Evolutionary conservation across 805 yeast genomes (phyloP).

Genomic region (Candida xiaguanensis): DNA sequence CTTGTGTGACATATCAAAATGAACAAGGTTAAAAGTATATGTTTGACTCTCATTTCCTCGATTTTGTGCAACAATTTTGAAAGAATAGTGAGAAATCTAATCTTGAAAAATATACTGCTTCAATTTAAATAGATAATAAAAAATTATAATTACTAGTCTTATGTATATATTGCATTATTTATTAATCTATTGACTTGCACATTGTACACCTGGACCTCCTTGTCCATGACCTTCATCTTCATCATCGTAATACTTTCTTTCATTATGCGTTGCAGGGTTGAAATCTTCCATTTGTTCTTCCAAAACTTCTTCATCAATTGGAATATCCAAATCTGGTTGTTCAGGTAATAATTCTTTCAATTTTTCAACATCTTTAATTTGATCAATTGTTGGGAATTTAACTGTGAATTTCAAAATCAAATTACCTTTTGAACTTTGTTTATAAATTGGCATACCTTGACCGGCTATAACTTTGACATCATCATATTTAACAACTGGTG

Average conservation of each 20-base stretch:
- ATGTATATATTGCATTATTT: not conserved
- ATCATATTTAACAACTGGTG: constrained; percentile 87
- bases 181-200: constrained; percentile 77
- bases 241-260: constrained; percentile 41
- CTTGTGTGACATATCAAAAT: too few relatives aligned
- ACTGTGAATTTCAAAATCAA: constrained; percentile 80
- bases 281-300: constrained; percentile 71
- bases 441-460: constrained; percentile 96
- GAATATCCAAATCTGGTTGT: constrained; percentile 58
- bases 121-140: too few relatives aligned
- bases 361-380: constrained; percentile 73
- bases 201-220: constrained; percentile 68
- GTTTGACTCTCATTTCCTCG: too few relatives aligned
- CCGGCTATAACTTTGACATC: constrained; percentile 75
- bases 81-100: too few relatives aligned
- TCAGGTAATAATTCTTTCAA: constrained; percentile 78
- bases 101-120: too few relatives aligned
- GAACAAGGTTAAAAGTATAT: too few relatives aligned
- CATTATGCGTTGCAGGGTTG: constrained; percentile 59
- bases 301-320: constrained; percentile 72
- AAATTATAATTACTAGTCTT: too few relatives aligned
- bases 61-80: too few relatives aligned
- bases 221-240: constrained; percentile 45
- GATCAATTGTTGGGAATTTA: constrained; percentile 71
- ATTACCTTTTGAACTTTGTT: constrained; percentile 86